Evolutionary conservation across 2,329 filamentous ascomycete species (phyloP).

Genomic region (Trichoderma arundinaceum): DNA sequence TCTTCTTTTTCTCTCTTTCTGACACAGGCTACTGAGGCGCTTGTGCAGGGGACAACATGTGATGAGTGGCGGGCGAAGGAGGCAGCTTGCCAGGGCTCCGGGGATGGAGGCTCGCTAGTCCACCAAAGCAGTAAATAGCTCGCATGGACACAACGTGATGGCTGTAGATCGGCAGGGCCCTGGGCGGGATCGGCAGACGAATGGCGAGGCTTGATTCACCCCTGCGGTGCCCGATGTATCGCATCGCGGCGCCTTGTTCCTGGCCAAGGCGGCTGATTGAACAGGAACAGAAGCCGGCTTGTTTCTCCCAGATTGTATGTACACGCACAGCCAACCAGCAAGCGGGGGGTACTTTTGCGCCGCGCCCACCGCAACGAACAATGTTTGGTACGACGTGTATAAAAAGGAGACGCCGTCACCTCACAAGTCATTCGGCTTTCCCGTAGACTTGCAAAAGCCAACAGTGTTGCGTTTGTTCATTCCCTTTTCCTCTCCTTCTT

Average conservation of each 20-base stretch:
- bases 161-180: too few relatives aligned
- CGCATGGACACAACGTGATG: too few relatives aligned
- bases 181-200: neutral
- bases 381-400: neutral
- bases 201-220: neutral
- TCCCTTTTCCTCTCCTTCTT: neutral
- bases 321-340: too few relatives aligned
- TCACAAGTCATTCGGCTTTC: neutral
- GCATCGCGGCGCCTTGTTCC: neutral
- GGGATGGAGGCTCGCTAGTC: too few relatives aligned
- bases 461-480: slow-evolving; percentile 1
- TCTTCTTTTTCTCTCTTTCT: neutral
- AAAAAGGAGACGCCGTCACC: neutral
- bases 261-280: neutral
- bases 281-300: neutral
- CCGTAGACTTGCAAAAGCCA: neutral
- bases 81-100: too few relatives aligned
- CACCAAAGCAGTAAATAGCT: too few relatives aligned
- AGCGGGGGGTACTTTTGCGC: too few relatives aligned
- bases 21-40: neutral
- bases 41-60: neutral
- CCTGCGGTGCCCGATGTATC: neutral
- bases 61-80: too few relatives aligned
- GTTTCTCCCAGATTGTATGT: neutral
- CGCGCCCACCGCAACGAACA: neutral